Evolutionary conservation across 345 rosid species (phyloP).

Genomic region (Cardamine occulta): DNA sequence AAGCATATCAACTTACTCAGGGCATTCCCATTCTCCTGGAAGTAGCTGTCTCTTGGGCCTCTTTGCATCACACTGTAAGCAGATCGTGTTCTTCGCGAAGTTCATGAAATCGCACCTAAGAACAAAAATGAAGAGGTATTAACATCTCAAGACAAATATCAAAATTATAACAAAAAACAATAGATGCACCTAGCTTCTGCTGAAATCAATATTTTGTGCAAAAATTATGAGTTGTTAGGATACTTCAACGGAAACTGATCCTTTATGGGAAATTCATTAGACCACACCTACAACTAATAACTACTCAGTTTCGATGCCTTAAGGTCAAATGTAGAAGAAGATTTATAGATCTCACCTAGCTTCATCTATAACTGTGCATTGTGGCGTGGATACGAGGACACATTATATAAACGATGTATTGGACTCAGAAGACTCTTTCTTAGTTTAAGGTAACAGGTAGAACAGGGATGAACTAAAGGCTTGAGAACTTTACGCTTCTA

Average conservation of each 20-base stretch:
- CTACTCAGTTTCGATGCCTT: background rate
- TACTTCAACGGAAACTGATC: background rate
- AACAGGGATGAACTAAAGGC: background rate
- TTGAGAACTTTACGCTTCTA: background rate
- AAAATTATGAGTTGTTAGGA: background rate
- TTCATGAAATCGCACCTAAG: constrained; percentile 97
- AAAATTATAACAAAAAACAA: background rate
- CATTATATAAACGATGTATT: background rate
- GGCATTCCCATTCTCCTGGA: constrained; percentile 99
- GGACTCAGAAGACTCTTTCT: constrained; percentile 11
- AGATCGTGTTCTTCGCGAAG: constrained; percentile 88
- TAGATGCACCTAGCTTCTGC: background rate
- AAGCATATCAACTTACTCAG: constrained; percentile 66
- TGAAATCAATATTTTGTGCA: background rate
- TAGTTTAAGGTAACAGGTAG: constrained; percentile 16
- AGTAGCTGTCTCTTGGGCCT: constrained; percentile 94
- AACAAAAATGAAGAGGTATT: constrained; percentile 1
- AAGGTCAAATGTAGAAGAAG: constrained; percentile 1
- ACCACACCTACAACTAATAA: background rate
- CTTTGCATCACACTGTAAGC: constrained; percentile 98
- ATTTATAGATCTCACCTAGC: background rate
- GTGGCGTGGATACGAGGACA: background rate
- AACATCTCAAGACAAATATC: constrained; percentile 30
- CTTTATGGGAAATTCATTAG: background rate
- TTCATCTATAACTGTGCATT: background rate